Percentiles rank a stretch among this genome's conserved stretches.
Evolutionary conservation across 768 basidiomycete species (phyloP).

Genomic region (Hortiboletus campestris): DNA sequence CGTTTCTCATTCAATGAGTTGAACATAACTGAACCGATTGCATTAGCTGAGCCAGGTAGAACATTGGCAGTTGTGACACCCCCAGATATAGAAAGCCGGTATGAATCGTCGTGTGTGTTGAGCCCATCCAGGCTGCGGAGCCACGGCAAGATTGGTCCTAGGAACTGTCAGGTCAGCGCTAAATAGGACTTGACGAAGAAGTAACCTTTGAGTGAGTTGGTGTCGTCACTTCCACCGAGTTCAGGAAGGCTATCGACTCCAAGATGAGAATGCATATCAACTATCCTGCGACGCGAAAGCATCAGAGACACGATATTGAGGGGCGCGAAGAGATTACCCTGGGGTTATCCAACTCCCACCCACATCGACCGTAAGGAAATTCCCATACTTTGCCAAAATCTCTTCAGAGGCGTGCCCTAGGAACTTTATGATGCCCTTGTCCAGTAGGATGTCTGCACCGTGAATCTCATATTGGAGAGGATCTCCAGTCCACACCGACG

Average conservation of each 20-base stretch:
- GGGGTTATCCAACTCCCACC: constrained; percentile 69
- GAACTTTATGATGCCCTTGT: constrained; percentile 37
- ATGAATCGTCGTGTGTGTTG: constrained; percentile 81
- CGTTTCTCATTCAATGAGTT: constrained; percentile 4
- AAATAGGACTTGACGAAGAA: background rate
- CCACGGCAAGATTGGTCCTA: constrained; percentile 68
- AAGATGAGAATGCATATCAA: constrained; percentile 79
- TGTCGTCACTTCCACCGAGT: constrained; percentile 50
- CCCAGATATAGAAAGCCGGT: constrained; percentile 73
- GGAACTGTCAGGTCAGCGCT: background rate
- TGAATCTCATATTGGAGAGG: constrained; percentile 35
- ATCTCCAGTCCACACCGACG: constrained; percentile 53
- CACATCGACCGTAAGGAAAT: constrained; percentile 57
- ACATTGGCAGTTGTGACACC: constrained; percentile 86
- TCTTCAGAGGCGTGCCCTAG: constrained; percentile 42
- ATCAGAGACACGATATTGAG: constrained; percentile 35
- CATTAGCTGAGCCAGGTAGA: constrained; percentile 73
- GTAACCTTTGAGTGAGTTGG: constrained; percentile 57
- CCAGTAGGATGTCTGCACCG: constrained; percentile 40
- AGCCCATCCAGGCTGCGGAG: constrained; percentile 81
- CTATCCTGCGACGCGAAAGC: constrained; percentile 34
- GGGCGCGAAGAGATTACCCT: constrained; percentile 42
- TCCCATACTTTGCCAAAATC: constrained; percentile 33
- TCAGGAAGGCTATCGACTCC: constrained; percentile 66
- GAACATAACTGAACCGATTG: constrained; percentile 54